Evolutionary conservation across 352 stramenopile genomes (phyloP).

Genomic region (Globisporangium carolinianum): DNA sequence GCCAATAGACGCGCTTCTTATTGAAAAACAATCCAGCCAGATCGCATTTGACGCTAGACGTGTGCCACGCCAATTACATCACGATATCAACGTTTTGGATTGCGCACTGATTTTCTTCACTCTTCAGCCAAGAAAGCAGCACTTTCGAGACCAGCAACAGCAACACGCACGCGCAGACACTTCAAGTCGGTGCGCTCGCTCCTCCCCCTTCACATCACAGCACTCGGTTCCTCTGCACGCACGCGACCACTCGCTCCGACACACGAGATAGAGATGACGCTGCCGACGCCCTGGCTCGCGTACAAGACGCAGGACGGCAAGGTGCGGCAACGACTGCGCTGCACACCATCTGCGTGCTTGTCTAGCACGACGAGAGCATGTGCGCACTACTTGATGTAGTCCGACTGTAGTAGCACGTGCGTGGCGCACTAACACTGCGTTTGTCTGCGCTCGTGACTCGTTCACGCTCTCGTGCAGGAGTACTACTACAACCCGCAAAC

Average conservation of each 20-base stretch:
- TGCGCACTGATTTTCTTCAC: no score
- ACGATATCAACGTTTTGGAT: no score
- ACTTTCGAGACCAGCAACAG: background rate
- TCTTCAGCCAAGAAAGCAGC: background rate
- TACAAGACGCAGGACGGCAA: constrained; percentile 87
- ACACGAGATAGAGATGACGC: constrained; percentile 38
- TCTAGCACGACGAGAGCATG: background rate
- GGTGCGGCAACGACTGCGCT: constrained; percentile 19
- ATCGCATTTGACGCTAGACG: no score
- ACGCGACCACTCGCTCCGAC: background rate
- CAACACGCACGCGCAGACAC: no score
- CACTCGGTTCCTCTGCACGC: background rate
- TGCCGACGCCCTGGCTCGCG: constrained; percentile 69
- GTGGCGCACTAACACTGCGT: no score
- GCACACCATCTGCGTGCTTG: background rate
- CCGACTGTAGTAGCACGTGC: no score
- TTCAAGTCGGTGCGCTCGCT: no score
- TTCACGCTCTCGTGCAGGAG: constrained; percentile 28
- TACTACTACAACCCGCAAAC: constrained; percentile 90
- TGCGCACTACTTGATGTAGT: background rate
- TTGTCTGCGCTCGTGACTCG: no score
- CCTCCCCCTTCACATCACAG: background rate
- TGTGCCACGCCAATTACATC: no score
- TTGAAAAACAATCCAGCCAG: no score
- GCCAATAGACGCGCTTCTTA: no score